Evolutionary conservation across 2,329 filamentous ascomycete species (phyloP).

Genomic region (Lasiodiplodia sp.): DNA sequence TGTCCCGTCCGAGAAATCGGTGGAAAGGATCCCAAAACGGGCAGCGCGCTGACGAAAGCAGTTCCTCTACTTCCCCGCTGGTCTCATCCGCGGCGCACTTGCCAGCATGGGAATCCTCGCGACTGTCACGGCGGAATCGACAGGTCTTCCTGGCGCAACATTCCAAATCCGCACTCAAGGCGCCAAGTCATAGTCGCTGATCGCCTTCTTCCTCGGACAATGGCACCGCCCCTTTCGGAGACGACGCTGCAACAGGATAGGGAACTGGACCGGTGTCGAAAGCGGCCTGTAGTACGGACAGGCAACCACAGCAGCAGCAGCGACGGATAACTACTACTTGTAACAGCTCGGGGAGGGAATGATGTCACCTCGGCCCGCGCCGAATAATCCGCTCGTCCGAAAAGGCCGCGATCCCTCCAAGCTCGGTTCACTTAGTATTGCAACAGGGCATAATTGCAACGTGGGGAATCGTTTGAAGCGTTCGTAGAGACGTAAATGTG

Average conservation of each 20-base stretch:
- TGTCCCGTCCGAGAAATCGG: neutral
- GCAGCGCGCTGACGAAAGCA: constrained; percentile 45
- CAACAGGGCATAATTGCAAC: neutral
- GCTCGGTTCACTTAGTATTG: neutral
- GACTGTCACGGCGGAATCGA: constrained; percentile 89
- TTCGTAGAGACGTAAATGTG: neutral
- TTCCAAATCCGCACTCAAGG: constrained; percentile 93
- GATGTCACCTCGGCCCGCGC: neutral
- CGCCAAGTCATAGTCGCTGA: constrained; percentile 56
- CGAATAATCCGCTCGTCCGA: neutral
- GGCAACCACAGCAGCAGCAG: neutral
- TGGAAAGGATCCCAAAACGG: neutral
- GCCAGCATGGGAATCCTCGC: constrained; percentile 91
- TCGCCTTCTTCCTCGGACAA: neutral
- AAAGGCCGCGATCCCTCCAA: neutral
- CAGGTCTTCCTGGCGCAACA: constrained; percentile 83
- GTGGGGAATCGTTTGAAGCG: neutral
- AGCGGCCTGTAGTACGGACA: neutral
- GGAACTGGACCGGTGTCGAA: neutral
- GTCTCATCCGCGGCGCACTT: constrained; percentile 88
- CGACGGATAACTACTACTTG: neutral
- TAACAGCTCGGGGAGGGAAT: neutral
- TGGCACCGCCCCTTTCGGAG: too few relatives aligned
- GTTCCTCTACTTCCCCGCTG: constrained; percentile 96
- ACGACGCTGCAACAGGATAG: neutral